Base-by-base conservation (phyloP, 2,329 filamentous ascomycete species). In the Dactylellina parvicollis region DNA sequence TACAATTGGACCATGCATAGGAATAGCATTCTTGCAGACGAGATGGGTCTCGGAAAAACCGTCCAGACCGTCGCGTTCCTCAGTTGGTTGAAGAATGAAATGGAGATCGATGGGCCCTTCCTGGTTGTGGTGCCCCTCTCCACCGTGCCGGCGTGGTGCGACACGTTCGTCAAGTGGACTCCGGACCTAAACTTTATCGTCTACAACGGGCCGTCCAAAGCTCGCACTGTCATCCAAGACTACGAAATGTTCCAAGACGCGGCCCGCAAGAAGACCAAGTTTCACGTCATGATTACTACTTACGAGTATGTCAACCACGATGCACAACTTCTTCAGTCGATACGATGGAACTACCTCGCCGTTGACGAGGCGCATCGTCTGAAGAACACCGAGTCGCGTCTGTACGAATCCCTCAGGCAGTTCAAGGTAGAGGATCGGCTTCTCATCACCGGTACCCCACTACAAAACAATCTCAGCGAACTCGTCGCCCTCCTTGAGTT, bases 11-110 rank as follows among this genome's bases (percentile, higher is more conserved):
- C 91, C 59, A 89, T 90, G 78, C 89, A 88, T 62, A 95, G 95
- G 80, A 99, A 98, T 78, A 95, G 98, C 79, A 97, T 99, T 77
- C 86, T 99, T 59, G 95, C 95, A 52, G 95, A 99, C 80, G 95
- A 99, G 82, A 99, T 99, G 95, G 95, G 95, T 78, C 85, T 99
- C 12, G 95, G 95, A 26, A 99, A 99, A 83, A 99, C 95, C 0
- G 95, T 99, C 0, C 95, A 99, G 82, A 97, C 94, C 0, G 93
- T 99, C 26, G 89, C 94, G 0, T 98, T 98, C 80, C 90, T 99
- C 81, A 97, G 94, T 80, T 99, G 95, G 76, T 85, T 99, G 72
- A 91, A 92, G 61, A 94, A 98, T 81, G 89, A 92, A 69, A 88
- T 94, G 76, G 86, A 86, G 54, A 95, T 99, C 80, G 91, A 98